phyloP scores from a whole-genome alignment of 2,329 filamentous ascomycete genomes.

The Hypoxylon sp. region DNA sequence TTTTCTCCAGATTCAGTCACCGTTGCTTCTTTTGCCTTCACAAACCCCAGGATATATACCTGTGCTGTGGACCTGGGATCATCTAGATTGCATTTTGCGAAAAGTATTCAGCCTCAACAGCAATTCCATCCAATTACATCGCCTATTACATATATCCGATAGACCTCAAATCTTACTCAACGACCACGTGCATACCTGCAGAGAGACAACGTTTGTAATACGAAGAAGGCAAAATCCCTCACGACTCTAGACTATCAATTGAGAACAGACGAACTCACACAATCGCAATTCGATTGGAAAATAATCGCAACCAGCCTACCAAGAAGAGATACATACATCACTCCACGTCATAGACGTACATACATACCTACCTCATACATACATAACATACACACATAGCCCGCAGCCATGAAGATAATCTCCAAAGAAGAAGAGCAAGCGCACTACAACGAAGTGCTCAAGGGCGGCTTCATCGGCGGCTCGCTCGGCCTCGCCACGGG shows the following conservation, averaged over 20 bases:
- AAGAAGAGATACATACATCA: not conserved
- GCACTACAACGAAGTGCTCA: conserved; percentile 86
- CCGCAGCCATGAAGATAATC: conserved; percentile 87
- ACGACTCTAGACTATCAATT: conserved; percentile 7
- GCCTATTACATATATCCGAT: conserved; percentile 19
- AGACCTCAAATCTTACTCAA: conserved; percentile 16
- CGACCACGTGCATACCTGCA: conserved; percentile 24
- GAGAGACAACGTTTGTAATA: conserved; percentile 10
- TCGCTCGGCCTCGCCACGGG: conserved; percentile 77
- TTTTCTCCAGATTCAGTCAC: conserved; percentile 12
- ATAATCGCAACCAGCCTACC: not conserved
- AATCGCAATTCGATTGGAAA: not conserved
- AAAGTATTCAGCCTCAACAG: conserved; percentile 13
- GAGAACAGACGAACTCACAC: conserved; percentile 4
- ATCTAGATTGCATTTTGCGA: conserved; percentile 19
- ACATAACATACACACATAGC: conserved; percentile 4
- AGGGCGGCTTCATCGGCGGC: conserved; percentile 83
- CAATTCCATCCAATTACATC: conserved; percentile 19
- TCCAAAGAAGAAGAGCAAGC: conserved; percentile 92
- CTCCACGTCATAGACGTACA: conserved; percentile 1
- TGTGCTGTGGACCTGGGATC: conserved; percentile 21
- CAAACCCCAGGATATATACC: conserved; percentile 12
- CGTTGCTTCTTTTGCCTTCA: not conserved
- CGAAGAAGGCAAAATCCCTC: conserved; percentile 19
- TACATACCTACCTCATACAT: conserved; percentile 1